These are phyloP conservation scores for thale cress (Arabidopsis thaliana) DNA, from an alignment of 345 rosid genomes.

Conservation along the genomic window DNA sequence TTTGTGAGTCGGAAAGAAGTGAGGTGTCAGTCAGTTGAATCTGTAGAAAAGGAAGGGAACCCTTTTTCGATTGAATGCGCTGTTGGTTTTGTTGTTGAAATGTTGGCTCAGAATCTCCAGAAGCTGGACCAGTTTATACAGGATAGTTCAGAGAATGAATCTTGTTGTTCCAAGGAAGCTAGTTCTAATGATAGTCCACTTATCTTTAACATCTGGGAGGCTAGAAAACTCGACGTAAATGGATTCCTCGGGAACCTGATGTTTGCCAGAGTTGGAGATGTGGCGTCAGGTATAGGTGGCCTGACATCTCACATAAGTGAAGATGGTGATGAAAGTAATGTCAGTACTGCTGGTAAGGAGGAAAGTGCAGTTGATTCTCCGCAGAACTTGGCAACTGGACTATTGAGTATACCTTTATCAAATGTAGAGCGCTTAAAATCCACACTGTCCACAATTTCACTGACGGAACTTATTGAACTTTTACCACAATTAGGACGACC, in stretches of 20 bases:
- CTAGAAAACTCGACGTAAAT: constrained; percentile 74
- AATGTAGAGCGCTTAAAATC: constrained; percentile 91
- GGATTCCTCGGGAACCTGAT: constrained; percentile 80
- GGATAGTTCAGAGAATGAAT: constrained; percentile 45
- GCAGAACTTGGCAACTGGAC: constrained; percentile 75
- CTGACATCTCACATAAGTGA: constrained; percentile 65
- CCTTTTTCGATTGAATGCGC: constrained; percentile 56
- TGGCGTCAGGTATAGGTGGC: constrained; percentile 78
- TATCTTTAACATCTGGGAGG: constrained; percentile 74
- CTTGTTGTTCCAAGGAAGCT: constrained; percentile 41
- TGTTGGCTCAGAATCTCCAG: constrained; percentile 63
- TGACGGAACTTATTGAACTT: constrained; percentile 88
- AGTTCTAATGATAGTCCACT: constrained; percentile 56
- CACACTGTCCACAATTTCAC: constrained; percentile 76
- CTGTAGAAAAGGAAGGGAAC: constrained; percentile 47
- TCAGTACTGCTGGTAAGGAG: constrained; percentile 51
- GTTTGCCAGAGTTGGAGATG: constrained; percentile 93
- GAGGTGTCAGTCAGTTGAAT: constrained; percentile 35
- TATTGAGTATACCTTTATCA: constrained; percentile 84
- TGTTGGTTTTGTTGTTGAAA: constrained; percentile 61
- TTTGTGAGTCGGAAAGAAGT: constrained; percentile 45
- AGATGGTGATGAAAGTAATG: constrained; percentile 60
- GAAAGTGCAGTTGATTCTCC: constrained; percentile 62
- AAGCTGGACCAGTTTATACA: constrained; percentile 65
- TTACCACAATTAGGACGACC: constrained; percentile 78